Evolutionary conservation across 106 monocot genomes (phyloP), one percentile per base, ranked within the genome.

Genomic region (Agapanthus africanus): DNA sequence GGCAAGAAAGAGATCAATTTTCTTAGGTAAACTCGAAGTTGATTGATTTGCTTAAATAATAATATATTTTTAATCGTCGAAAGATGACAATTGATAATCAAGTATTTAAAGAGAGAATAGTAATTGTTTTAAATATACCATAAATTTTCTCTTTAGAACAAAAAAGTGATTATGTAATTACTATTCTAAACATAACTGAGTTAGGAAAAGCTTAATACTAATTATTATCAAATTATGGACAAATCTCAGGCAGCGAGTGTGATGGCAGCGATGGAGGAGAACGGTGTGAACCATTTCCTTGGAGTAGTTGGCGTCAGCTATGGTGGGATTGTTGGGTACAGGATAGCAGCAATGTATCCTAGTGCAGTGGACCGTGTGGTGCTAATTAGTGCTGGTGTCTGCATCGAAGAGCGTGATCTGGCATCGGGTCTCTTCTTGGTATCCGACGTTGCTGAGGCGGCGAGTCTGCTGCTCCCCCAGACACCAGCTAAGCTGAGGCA

Each of bases 311-410:
- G 93, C 49, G 80, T 83, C 32, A 87, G 90, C 66, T 94, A 90
- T 52, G 93, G 93, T 4, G 93, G 90, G 18, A 90, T 94, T 71
- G 93, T 94, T 25, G 93, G 65, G 5, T 90, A 90, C 78, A 72
- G 68, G 61, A 67, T 90, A n/a, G 90, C 93, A 63, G 82, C 63
- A 41, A 73, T 82, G 83, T 87, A 40, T 71, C 74, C 81, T 0
- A 68, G 18, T 30, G 47, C 73, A 69, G 88, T 93, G 41, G 88
- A 86, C 63, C 75, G 77, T 26, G 70, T 84, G 68, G 83, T 83
- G 37, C 75, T 94, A 2, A 71, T 84, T 22, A 82, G 80, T 63
- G 78, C 87, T 36, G 93, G 90, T 67, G 90, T 94, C 15, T 87
- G 87, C 66, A 59, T 94, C 42, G 87, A 94, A 65, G 87, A 94